Base-by-base conservation (phyloP, 495 filamentous ascomycete genomes). In the Podospora comata region DNA sequence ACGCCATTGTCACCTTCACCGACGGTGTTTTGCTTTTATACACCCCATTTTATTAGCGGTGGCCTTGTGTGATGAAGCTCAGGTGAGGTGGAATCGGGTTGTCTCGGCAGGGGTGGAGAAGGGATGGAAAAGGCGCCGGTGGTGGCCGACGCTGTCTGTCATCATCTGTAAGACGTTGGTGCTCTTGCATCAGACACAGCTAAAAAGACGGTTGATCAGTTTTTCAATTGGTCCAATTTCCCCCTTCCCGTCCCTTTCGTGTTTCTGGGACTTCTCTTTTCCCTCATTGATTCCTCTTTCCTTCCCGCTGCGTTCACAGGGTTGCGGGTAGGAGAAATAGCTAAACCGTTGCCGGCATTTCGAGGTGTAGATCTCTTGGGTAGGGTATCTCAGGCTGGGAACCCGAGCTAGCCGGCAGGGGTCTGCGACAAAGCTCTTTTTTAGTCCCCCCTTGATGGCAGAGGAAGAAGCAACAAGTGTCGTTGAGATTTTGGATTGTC, bases 131-230 rank as follows among this genome's bases (percentile, higher is more conserved):
- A 58, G 19, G n/a, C 55, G 55, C n/a, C 55, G n/a, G n/a, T 58
- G 55, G 55, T n/a, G 18, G 55, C 55, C 55, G 55, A 58, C 55
- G 55, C 27, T 63, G 27, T 48, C 32, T 44, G 61, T 20, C 27
- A 39, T 39, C 26, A 39, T 39, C 26, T 34, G 15, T 62, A 57
- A 70, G 69, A 67, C 69, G 64, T 67, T 65, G 27, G 19, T n/a
- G 59, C 55, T 63, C 62, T 62, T 15, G 23, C 56, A 65, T 64
- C 26, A 60, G 65, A 65, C 58, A 65, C 34, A 20, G 23, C 23
- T 58, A 65, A 58, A 58, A 44, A 48, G 48, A 69, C 63, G 64
- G 64, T 32, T 63, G 61, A 23, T 15, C 54, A 23, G 64, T 53
- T 53, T 53, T 55, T 58, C 55, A 26, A 58, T 58, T 26, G 55